Conservation (phyloP, 2,329 filamentous ascomycete genomes). For the Leptographium flavum region DNA sequence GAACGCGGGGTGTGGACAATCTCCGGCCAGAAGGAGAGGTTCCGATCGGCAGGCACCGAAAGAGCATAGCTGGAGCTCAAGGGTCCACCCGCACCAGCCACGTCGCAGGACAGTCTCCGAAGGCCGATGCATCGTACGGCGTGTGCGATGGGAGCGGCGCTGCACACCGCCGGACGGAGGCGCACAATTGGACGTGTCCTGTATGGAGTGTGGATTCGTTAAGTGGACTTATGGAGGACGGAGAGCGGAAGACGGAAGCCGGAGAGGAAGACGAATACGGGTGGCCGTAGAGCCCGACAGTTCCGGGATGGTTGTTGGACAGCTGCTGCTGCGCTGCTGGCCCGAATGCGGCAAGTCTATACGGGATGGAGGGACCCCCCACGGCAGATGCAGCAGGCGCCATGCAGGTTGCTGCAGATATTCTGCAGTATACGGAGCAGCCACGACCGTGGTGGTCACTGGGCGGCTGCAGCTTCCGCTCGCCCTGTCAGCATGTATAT, state of each 20-base stretch:
- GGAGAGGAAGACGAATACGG: too few relatives aligned
- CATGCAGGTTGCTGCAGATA: neutral
- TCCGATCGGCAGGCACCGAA: slow-evolving; percentile 1
- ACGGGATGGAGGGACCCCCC: slow-evolving; percentile 3
- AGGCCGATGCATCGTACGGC: neutral
- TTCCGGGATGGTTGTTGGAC: too few relatives aligned
- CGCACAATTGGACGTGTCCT: too few relatives aligned
- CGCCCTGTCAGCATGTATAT: neutral
- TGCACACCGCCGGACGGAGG: too few relatives aligned
- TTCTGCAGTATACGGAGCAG: too few relatives aligned
- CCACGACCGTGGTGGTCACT: neutral
- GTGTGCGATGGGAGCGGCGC: too few relatives aligned
- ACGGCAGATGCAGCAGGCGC: neutral
- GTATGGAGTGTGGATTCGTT: too few relatives aligned
- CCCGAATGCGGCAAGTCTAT: slow-evolving; percentile 6
- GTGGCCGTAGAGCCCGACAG: neutral
- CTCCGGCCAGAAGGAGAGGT: neutral
- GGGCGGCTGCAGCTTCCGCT: neutral
- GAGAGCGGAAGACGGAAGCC: too few relatives aligned
- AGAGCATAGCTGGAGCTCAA: neutral
- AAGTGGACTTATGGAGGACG: too few relatives aligned
- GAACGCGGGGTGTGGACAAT: slow-evolving; percentile 2
- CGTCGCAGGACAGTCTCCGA: neutral
- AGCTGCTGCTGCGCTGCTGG: too few relatives aligned
- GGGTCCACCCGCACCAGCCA: neutral